Evolutionary conservation across 495 filamentous ascomycete species (phyloP), one percentile per base, ranked within the genome.

Genomic region (Hypoxylon fragiforme): DNA sequence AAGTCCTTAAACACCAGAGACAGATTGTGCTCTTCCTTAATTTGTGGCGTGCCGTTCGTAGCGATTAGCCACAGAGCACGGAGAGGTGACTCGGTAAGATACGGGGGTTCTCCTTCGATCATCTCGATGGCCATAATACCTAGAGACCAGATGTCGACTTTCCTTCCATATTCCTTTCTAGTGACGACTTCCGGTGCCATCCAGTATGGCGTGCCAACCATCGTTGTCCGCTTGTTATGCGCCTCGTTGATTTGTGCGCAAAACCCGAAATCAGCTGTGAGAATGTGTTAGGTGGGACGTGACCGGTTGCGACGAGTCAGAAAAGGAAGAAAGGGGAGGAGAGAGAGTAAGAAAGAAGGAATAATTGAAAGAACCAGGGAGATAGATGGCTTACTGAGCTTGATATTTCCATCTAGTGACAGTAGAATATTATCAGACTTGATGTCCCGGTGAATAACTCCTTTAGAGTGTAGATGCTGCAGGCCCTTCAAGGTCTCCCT

Each of bases 41-140:
- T 92, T 26, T 86, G 80, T 4, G 94, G 94, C 4, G 95, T 97
- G 26, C 94, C 94, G 64, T 96, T 96, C 15, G 95, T 97, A 37
- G 94, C 95, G 70, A 98, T 98, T 57, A 98, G 71, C 76, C 92
- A 98, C 20, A 98, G 79, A 3, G 94, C 94, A 34, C 94, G 84
- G 35, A 98, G 83, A 7, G 94, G 94, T 16, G 89, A 92, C 70
- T 98, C 94, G 15, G 91, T 98, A 45, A 98, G 76, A 68, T 98
- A 98, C 12, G 94, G 94, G 12, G 94, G 94, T 64, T 98, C 94
- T 57, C 94, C 95, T 73, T 98, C 94, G 54, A 98, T 96, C 94
- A 98, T 98, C 70, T 98, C 94, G 61, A 98, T 98, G n/a, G 94
- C 91, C 94, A 98, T 98, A 70, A 98, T 98, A 47, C 94, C 94